Percentiles rank a stretch among this genome's conserved stretches.
These are phyloP conservation scores for Zymoseptoria tritici DNA, from an alignment of 2,329 filamentous ascomycete genomes.

Conservation along the genomic window DNA sequence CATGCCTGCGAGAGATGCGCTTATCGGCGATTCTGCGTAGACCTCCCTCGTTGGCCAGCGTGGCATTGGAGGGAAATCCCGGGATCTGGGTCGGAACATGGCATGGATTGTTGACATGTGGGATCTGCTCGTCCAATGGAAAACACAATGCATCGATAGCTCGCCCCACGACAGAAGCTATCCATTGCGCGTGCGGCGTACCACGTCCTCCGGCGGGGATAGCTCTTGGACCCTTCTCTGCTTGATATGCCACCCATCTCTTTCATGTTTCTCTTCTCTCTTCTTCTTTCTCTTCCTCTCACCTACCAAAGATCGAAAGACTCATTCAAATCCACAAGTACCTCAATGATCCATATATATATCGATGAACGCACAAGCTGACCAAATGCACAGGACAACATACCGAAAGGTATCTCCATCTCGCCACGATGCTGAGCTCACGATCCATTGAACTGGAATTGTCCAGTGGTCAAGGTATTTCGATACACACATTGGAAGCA, in stretches of 20 bases:
- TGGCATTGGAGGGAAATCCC: not conserved
- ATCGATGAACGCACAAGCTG: not conserved
- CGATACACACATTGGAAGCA: slow-evolving; percentile 3
- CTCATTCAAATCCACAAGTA: not conserved
- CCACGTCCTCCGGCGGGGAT: not conserved
- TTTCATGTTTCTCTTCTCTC: too few species aligned
- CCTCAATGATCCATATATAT: not conserved
- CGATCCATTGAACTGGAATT: slow-evolving; percentile 1
- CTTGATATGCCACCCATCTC: too few species aligned
- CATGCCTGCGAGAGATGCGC: not conserved
- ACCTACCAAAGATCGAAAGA: not conserved
- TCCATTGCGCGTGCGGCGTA: not conserved
- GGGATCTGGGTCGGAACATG: not conserved
- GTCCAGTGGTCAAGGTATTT: slow-evolving; percentile 9
- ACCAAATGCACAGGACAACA: not conserved
- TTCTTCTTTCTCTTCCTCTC: not conserved
- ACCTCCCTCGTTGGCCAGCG: not conserved
- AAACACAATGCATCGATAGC: not conserved
- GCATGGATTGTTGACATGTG: not conserved
- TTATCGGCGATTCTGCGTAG: not conserved
- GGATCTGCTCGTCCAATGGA: not conserved
- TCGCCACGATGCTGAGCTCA: not conserved
- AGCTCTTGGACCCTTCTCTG: not conserved
- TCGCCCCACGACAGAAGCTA: not conserved
- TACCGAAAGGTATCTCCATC: not conserved